phyloP scores from a whole-genome alignment of 1,284 basidiomycete genomes.

The Cryptococcus jaspeensis region DNA sequence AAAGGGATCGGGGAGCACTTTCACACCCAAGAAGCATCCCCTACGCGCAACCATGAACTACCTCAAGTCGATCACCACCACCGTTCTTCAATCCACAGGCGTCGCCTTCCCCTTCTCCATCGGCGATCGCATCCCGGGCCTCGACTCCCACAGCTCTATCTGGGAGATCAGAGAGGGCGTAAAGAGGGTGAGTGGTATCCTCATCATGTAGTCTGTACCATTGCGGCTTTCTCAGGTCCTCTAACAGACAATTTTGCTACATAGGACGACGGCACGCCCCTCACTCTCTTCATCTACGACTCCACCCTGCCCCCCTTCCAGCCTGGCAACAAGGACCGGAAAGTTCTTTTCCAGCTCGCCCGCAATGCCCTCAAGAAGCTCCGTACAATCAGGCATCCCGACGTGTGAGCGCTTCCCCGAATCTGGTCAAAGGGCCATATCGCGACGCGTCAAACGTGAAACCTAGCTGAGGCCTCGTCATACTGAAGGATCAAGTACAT shows the following conservation, averaged over 20 bases:
- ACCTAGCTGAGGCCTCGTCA: conserved; percentile 2
- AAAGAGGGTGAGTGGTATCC: conserved; percentile 65
- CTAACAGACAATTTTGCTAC: not conserved
- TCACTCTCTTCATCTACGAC: conserved; percentile 90
- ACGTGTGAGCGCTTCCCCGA: conserved; percentile 58
- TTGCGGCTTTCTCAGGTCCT: not conserved
- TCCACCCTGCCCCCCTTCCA: conserved; percentile 54
- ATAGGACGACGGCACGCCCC: conserved; percentile 81
- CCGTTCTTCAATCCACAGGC: conserved; percentile 84
- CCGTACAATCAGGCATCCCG: conserved; percentile 87
- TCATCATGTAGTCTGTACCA: not conserved
- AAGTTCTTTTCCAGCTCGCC: conserved; percentile 71
- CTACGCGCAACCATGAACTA: conserved; percentile 46
- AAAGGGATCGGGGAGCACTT: too few relatives aligned
- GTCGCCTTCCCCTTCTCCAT: conserved; percentile 84
- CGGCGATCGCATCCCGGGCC: conserved; percentile 68
- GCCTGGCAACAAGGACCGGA: conserved; percentile 54
- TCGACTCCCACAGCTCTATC: conserved; percentile 63
- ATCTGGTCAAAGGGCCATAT: not conserved
- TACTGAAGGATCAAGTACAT: conserved; percentile 73
- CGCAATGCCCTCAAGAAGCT: conserved; percentile 89
- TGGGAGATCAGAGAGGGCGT: conserved; percentile 86
- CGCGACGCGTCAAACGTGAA: not conserved
- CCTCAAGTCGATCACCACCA: conserved; percentile 56
- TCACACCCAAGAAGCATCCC: too few relatives aligned